Conservation (phyloP, 2,329 filamentous ascomycete genomes). For the Alternaria sp. region DNA sequence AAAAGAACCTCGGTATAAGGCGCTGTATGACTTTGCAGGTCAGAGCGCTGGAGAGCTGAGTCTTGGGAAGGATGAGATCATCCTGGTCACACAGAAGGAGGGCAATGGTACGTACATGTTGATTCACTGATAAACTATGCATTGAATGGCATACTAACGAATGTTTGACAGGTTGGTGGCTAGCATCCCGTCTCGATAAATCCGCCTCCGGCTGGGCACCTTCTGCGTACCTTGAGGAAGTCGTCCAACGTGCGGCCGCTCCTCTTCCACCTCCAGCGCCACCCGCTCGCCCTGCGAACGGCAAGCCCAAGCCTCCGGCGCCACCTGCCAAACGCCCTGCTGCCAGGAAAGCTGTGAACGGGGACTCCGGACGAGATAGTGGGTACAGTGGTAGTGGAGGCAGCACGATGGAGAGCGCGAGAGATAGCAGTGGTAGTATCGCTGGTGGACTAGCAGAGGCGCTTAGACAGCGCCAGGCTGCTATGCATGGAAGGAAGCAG, state of each 20-base stretch:
- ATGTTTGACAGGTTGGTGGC: constrained; percentile 81
- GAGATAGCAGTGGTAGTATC: constrained; percentile 54
- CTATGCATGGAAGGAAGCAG: constrained; percentile 56
- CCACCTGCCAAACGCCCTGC: constrained; percentile 83
- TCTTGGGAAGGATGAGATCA: constrained; percentile 78
- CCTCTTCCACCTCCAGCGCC: constrained; percentile 60
- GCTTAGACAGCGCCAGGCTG: constrained; percentile 59
- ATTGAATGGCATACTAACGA: constrained; percentile 27
- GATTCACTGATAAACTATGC: background rate
- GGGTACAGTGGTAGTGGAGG: constrained; percentile 56
- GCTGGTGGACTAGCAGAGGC: constrained; percentile 62
- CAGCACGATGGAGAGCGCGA: constrained; percentile 49
- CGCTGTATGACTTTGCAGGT: constrained; percentile 89
- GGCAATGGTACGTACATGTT: constrained; percentile 76
- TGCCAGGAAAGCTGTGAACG: constrained; percentile 69
- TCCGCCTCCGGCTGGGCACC: constrained; percentile 91
- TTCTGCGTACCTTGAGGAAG: constrained; percentile 91
- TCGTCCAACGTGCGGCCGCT: constrained; percentile 63
- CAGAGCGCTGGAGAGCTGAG: constrained; percentile 86
- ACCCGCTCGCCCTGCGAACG: constrained; percentile 68
- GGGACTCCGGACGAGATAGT: constrained; percentile 72
- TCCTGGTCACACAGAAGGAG: constrained; percentile 93
- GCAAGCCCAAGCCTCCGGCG: constrained; percentile 76
- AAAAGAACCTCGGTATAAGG: constrained; percentile 82
- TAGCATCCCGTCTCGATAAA: constrained; percentile 75